Evolutionary conservation across 192 early-diverging fungal species (phyloP).

Genomic region (Umbelopsis ramanniana): DNA sequence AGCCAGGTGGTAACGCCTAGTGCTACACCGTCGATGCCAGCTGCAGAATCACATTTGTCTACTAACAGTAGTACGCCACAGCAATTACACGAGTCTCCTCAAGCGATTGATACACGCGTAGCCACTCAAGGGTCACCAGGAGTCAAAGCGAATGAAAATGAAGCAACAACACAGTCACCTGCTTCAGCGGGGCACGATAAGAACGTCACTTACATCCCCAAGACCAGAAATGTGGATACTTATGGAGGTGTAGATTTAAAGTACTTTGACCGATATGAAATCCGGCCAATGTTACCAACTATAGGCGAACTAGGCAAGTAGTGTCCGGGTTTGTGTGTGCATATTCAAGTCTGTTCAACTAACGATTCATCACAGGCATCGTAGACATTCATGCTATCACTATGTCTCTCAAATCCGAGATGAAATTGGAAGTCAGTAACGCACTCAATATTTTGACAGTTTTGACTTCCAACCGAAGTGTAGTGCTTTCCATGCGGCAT

Average conservation of each 20-base stretch:
- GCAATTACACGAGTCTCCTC: conserved; percentile 25
- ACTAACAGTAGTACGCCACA: conserved; percentile 22
- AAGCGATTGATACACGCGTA: conserved; percentile 12
- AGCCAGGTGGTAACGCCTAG: neutral
- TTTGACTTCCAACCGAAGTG: conserved; percentile 51
- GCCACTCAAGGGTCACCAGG: neutral
- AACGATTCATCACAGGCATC: conserved; percentile 45
- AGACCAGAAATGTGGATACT: conserved; percentile 70
- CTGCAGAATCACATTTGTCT: conserved; percentile 13
- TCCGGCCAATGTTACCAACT: conserved; percentile 54
- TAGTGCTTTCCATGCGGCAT: conserved; percentile 51
- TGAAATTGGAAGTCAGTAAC: conserved; percentile 73
- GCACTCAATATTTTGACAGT: conserved; percentile 75
- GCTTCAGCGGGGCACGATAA: conserved; percentile 1
- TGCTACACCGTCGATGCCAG: neutral
- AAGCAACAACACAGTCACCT: neutral
- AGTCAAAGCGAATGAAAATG: neutral
- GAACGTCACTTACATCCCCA: conserved; percentile 56
- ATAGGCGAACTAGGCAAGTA: conserved; percentile 53
- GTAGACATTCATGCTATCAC: conserved; percentile 78
- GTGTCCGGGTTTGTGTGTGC: conserved; percentile 3
- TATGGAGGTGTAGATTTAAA: conserved; percentile 79
- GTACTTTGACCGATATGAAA: conserved; percentile 55
- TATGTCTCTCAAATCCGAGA: conserved; percentile 79
- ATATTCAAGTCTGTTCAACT: conserved; percentile 1